phyloP scores from a whole-genome alignment of 163 green algal species.

The Chlamydomonas reinhardtii region DNA sequence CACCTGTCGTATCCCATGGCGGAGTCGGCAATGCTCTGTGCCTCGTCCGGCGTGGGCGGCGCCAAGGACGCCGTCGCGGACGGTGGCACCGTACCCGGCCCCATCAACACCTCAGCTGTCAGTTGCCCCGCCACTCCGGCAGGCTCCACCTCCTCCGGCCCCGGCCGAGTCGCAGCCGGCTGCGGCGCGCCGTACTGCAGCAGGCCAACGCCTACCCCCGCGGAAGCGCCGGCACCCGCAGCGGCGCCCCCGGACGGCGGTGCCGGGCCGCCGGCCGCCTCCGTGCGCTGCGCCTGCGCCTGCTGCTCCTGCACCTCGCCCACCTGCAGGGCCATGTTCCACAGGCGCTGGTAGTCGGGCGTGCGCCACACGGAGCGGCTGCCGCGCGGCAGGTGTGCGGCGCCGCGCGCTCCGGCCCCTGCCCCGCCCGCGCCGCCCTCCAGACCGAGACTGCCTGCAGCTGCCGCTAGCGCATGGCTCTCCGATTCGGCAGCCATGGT shows the following conservation, averaged over 20 bases:
- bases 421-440: background rate
- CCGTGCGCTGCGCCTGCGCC: conserved; percentile 6
- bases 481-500: conserved; percentile 10
- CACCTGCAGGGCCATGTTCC: conserved; percentile 68
- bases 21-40: conserved; percentile 48
- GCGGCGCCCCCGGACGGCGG: background rate
- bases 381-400: conserved; percentile 8
- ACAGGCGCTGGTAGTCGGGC: conserved; percentile 67
- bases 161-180: too few species aligned
- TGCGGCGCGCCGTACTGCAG: background rate
- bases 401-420: conserved; percentile 8
- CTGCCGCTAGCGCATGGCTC: background rate
- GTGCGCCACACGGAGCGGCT: conserved; percentile 64
- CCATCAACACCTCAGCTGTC: too few species aligned
- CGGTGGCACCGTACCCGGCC: too few species aligned
- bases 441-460: too few species aligned
- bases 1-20: conserved; percentile 51
- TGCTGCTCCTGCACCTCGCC: conserved; percentile 64
- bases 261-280: background rate
- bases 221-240: too few species aligned
- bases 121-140: too few species aligned
- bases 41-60: conserved; percentile 17
- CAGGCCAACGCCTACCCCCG: background rate
- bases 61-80: too few species aligned
- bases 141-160: too few species aligned